phyloP scores from a whole-genome alignment of 2,329 filamentous ascomycete species.

The Diaporthe eres region DNA sequence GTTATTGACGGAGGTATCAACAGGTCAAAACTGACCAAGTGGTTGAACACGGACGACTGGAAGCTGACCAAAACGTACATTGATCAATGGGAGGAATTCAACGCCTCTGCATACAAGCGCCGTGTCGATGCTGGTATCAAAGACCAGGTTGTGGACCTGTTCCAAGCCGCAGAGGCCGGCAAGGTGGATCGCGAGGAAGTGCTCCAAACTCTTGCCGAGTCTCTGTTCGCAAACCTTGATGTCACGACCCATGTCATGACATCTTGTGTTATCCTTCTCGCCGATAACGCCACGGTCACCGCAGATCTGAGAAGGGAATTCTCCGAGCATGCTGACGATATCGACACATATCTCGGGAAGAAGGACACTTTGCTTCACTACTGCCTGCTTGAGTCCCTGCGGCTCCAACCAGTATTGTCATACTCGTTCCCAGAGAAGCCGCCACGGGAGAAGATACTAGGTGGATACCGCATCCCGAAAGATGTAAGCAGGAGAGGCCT shows the following conservation, averaged over 20 bases:
- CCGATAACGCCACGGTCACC: not conserved
- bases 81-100: constrained; percentile 14
- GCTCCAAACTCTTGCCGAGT: constrained; percentile 4
- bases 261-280: not conserved
- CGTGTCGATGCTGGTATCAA: constrained; percentile 17
- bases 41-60: constrained; percentile 5
- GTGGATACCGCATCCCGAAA: not conserved
- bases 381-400: constrained; percentile 10
- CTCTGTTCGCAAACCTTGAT: constrained; percentile 15
- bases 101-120: not conserved
- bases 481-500: not conserved
- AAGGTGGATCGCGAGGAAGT: constrained; percentile 15
- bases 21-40: constrained; percentile 4
- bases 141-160: not conserved
- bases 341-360: constrained; percentile 4
- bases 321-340: not conserved
- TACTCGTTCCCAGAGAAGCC: constrained; percentile 14
- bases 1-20: constrained; percentile 1
- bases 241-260: constrained; percentile 20
- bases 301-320: not conserved
- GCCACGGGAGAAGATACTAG: not conserved
- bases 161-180: not conserved
- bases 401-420: not conserved
- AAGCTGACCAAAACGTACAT: not conserved
- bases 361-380: constrained; percentile 10